Evolutionary conservation across 2,329 filamentous ascomycete species (phyloP), one percentile per base, ranked within the genome.

Genomic region (Microascus cirrosus): DNA sequence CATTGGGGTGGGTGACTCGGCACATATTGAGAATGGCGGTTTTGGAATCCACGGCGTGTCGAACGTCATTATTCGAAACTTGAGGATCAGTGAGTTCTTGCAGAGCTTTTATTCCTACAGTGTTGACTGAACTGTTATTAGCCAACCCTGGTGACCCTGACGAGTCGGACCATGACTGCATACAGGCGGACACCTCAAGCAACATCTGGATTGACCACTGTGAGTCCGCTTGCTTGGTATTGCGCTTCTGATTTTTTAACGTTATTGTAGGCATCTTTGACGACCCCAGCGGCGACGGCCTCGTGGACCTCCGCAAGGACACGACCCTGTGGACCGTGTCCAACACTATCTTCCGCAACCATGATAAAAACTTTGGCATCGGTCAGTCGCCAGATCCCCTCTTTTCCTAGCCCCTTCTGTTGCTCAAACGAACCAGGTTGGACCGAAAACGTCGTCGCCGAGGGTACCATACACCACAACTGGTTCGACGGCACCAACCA

Each of bases 191-290:
- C 52, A 18, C 57, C 42, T 5, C 1, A 5, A 61, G 61, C 48
- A 66, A 66, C 54, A 63, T 66, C 55, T 66, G 64, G 64, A 66
- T 66, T 34, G 65, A 66, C 54, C 64, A 66, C 52, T 48, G 42
- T 48, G 11, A 48, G 42, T 20, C 42, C 2, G 7, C 3, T n/a
- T 10, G 5, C 3, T 48, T 22, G 6, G 20, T 48, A 48, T 22
- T 22, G 11, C 11, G 6, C 42, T 48, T 48, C 20, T 48, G 3
- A 22, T 20, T n/a, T 20, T n/a, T n/a, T 48, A 48, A 48, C 8
- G 11, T 3, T 10, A 22, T n/a, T 48, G 15, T 20, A 48, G 62
- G 61, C 22, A 59, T 63, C 45, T 59, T 66, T 2, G 64, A 66
- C 42, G 59, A 59, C 22, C 42, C 42, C n/a, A 61, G 58, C 8